Conservation (phyloP, 768 basidiomycete species). For the Pleurotus tuber-regium region DNA sequence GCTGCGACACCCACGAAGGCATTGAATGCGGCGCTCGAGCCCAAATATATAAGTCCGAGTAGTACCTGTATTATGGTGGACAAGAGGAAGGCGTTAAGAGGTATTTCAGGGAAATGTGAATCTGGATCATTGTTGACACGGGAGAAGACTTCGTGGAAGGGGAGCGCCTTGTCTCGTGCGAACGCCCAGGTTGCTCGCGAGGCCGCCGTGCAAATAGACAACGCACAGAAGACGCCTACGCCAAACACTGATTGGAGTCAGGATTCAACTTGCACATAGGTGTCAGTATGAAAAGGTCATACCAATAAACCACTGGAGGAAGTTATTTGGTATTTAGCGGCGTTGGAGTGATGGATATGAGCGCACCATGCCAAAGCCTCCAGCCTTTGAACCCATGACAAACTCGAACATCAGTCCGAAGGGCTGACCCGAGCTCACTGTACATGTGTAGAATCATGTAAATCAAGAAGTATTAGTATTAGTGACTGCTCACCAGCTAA, state of each 20-base stretch:
- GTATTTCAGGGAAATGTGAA: conserved; percentile 39
- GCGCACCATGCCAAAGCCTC: conserved; percentile 58
- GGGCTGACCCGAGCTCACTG: conserved; percentile 65
- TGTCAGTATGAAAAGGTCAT: conserved; percentile 11
- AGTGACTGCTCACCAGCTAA: conserved; percentile 40
- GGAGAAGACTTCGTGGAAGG: conserved; percentile 47
- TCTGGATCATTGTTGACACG: conserved; percentile 36
- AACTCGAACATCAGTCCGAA: conserved; percentile 60
- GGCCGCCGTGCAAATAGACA: conserved; percentile 65
- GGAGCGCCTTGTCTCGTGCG: conserved; percentile 65
- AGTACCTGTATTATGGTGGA: conserved; percentile 57
- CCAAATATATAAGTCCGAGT: conserved; percentile 63
- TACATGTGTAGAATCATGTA: no score
- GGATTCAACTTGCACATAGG: neutral
- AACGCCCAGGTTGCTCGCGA: conserved; percentile 74
- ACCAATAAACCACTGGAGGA: conserved; percentile 44
- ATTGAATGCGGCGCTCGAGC: conserved; percentile 61
- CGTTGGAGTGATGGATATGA: no score
- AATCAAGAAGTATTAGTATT: no score
- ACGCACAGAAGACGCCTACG: conserved; percentile 57
- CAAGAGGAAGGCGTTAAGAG: conserved; percentile 58
- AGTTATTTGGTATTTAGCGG: no score
- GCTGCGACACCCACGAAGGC: conserved; percentile 67
- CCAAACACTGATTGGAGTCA: conserved; percentile 42
- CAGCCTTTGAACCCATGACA: conserved; percentile 58